These are phyloP conservation scores for Saturnispora sekii DNA, from an alignment of 805 yeast species.

Conservation along the genomic window DNA sequence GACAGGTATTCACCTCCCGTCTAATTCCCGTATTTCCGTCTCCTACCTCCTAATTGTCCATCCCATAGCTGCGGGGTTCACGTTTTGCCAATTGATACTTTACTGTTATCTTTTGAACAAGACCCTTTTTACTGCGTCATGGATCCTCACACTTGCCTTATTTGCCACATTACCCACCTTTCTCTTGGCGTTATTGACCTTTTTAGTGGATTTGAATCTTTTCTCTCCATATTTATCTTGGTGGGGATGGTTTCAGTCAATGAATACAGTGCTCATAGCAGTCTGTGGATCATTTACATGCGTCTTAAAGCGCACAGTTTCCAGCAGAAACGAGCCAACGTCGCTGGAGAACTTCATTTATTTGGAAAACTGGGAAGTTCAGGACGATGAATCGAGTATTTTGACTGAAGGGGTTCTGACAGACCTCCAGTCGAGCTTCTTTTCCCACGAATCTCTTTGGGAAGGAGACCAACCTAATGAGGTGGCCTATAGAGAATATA, in stretches of 20 bases:
- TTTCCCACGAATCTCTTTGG: background rate
- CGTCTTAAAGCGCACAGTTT: slow-evolving; percentile 58
- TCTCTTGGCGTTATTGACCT: slow-evolving; percentile 58
- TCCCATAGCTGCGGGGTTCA: slow-evolving; percentile 50
- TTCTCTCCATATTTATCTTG: slow-evolving; percentile 69
- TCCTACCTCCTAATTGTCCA: slow-evolving; percentile 59
- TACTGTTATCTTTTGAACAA: slow-evolving; percentile 32
- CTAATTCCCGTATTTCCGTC: slow-evolving; percentile 47
- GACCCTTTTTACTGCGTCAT: slow-evolving; percentile 25
- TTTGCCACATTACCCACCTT: slow-evolving; percentile 60
- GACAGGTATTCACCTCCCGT: slow-evolving; percentile 35
- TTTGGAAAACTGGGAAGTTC: slow-evolving; percentile 11
- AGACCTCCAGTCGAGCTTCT: slow-evolving; percentile 1
- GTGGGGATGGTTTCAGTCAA: slow-evolving; percentile 79
- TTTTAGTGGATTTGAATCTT: slow-evolving; percentile 71
- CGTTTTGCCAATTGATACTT: slow-evolving; percentile 35
- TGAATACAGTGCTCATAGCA: slow-evolving; percentile 57
- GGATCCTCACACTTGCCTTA: slow-evolving; percentile 41
- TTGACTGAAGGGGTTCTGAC: background rate
- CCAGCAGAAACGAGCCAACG: slow-evolving; percentile 29
- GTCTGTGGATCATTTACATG: slow-evolving; percentile 58
- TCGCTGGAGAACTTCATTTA: slow-evolving; percentile 9
- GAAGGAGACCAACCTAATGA: too few relatives aligned
- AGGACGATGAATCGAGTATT: slow-evolving; percentile 7
- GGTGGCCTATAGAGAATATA: too few relatives aligned